Conservation (phyloP, 1,284 basidiomycete species). For the Fomitopsis schrenkii region DNA sequence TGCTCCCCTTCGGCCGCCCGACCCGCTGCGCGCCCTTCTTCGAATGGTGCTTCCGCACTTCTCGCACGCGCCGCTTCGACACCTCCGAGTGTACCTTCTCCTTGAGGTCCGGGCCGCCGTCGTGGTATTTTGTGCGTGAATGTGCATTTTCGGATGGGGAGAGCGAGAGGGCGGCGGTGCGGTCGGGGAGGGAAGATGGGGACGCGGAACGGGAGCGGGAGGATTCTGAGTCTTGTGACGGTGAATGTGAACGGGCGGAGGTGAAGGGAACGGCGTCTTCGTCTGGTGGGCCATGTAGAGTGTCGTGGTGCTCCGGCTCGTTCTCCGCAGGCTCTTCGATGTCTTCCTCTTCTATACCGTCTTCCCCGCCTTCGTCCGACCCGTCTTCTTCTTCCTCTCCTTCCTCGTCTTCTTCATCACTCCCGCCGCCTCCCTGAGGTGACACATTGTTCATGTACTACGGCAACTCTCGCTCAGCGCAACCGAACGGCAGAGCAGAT, state of each 20-base stretch:
- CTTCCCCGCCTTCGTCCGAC: conserved; percentile 8
- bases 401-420: conserved; percentile 25
- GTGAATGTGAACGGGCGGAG: not conserved
- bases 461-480: conserved; percentile 7
- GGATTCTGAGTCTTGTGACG: conserved; percentile 6
- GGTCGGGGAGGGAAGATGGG: conserved; percentile 18
- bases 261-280: not conserved
- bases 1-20: conserved; percentile 74
- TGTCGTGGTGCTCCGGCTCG: no score
- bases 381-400: conserved; percentile 27
- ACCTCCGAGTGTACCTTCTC: conserved; percentile 64
- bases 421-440: conserved; percentile 29
- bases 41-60: conserved; percentile 72
- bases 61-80: conserved; percentile 53
- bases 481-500: conserved; percentile 9
- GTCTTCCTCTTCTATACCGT: not conserved
- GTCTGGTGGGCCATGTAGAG: not conserved
- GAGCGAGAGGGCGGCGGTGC: conserved; percentile 19
- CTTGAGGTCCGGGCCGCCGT: conserved; percentile 32
- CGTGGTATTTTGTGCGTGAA: conserved; percentile 1
- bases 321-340: no score
- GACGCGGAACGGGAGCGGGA: conserved; percentile 18
- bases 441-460: conserved; percentile 68
- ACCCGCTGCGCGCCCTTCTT: conserved; percentile 55
- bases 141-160: conserved; percentile 1